phyloP scores from a whole-genome alignment of 345 rosid genomes.

The Salix viminalis region DNA sequence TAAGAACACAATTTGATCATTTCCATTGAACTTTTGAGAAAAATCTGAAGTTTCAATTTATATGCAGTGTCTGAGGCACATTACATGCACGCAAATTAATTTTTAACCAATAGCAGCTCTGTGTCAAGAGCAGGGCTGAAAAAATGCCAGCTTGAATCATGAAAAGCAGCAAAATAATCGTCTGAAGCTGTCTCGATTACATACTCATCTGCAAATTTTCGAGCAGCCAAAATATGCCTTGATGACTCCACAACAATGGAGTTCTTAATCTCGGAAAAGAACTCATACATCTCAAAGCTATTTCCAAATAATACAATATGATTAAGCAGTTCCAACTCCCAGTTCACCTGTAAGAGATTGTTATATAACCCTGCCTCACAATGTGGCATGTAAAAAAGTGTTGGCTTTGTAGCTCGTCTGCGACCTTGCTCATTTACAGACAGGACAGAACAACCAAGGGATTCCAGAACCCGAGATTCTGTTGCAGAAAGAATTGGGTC shows the following conservation, averaged over 20 bases:
- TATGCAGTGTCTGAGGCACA: background rate
- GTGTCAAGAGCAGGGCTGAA: slow-evolving; percentile 35
- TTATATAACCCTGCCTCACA: slow-evolving; percentile 73
- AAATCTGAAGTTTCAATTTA: background rate
- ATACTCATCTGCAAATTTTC: slow-evolving; percentile 44
- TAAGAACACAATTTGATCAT: background rate
- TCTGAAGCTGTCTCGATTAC: slow-evolving; percentile 46
- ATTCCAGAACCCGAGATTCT: slow-evolving; percentile 55
- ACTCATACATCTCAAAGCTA: slow-evolving; percentile 61
- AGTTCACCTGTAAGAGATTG: slow-evolving; percentile 67
- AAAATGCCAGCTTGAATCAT: slow-evolving; percentile 94
- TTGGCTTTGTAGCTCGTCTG: slow-evolving; percentile 55
- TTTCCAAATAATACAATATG: slow-evolving; percentile 62
- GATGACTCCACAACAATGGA: slow-evolving; percentile 38
- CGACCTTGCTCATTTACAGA: slow-evolving; percentile 75
- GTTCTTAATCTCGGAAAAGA: slow-evolving; percentile 38
- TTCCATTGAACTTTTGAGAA: background rate
- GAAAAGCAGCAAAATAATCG: slow-evolving; percentile 74
- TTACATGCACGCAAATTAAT: background rate
- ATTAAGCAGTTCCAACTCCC: slow-evolving; percentile 49
- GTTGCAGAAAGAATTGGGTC: slow-evolving; percentile 76
- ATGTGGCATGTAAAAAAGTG: slow-evolving; percentile 85
- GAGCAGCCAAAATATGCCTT: slow-evolving; percentile 42
- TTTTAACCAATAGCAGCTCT: slow-evolving; percentile 6
- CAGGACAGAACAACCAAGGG: slow-evolving; percentile 65